phyloP scores from a whole-genome alignment of 164 flowering plant genomes.

The Tinospora cordifolia region DNA sequence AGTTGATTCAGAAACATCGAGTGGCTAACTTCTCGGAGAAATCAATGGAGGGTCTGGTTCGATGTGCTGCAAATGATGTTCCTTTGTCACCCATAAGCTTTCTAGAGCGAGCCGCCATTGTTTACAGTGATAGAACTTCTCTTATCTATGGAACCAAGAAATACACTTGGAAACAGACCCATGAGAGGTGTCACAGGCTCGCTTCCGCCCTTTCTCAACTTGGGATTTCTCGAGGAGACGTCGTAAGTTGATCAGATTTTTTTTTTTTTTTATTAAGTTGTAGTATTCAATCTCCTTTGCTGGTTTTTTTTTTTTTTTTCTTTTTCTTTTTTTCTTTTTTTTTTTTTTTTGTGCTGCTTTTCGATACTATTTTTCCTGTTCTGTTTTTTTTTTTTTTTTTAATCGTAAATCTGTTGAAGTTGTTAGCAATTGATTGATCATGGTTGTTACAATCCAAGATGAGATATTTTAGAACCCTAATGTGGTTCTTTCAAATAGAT shows the following conservation, averaged over 20 bases:
- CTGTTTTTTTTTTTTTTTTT: not conserved
- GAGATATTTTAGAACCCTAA: not conserved
- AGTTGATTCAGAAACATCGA: no score
- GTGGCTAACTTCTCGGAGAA: constrained; percentile 8
- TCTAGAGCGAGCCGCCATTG: constrained; percentile 44
- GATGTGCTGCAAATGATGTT: constrained; percentile 39
- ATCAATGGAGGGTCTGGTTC: constrained; percentile 40
- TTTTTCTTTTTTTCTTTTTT: not conserved
- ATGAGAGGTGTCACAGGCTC: constrained; percentile 31
- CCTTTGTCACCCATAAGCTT: constrained; percentile 50
- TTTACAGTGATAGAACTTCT: constrained; percentile 34
- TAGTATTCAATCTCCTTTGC: not conserved
- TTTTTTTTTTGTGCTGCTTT: no score
- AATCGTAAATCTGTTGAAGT: not conserved
- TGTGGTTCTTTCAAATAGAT: no score
- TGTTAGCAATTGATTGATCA: not conserved
- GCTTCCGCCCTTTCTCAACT: constrained; percentile 42
- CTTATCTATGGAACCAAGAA: constrained; percentile 32
- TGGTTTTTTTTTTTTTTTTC: not conserved
- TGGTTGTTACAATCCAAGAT: no score
- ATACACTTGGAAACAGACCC: constrained; percentile 39
- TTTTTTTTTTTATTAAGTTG: not conserved
- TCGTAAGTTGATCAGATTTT: constrained; percentile 23
- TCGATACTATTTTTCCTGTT: not conserved
- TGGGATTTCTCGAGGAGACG: constrained; percentile 41